Percentiles rank a stretch among this genome's conserved stretches.
phyloP scores from a whole-genome alignment of 2,329 filamentous ascomycete genomes.

The Furcasterigmium furcatum region DNA sequence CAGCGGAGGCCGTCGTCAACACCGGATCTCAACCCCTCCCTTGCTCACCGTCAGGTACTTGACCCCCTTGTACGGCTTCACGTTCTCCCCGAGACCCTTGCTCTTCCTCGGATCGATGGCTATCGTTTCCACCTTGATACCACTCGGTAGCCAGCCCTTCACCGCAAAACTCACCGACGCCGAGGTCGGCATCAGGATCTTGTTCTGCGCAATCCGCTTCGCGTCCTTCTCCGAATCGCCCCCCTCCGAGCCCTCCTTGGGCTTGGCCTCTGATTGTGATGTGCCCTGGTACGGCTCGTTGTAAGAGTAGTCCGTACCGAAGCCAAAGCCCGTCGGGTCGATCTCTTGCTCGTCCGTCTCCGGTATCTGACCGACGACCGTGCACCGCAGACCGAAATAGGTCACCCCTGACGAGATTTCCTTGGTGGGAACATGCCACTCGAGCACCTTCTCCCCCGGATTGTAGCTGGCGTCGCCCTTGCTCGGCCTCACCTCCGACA shows the following conservation, averaged over 20 bases:
- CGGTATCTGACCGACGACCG: conserved; percentile 64
- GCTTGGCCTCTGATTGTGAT: conserved; percentile 25
- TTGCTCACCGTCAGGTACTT: conserved; percentile 86
- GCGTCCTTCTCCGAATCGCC: conserved; percentile 44
- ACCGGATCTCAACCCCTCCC: conserved; percentile 61
- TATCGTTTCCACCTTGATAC: conserved; percentile 66
- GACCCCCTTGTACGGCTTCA: conserved; percentile 96
- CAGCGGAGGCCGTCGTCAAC: conserved; percentile 26
- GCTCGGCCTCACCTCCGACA: conserved; percentile 77
- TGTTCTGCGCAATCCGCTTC: conserved; percentile 63
- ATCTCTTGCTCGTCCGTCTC: conserved; percentile 46
- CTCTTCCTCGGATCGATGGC: conserved; percentile 74
- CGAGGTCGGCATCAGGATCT: conserved; percentile 76
- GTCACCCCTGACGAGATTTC: conserved; percentile 66
- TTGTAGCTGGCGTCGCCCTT: conserved; percentile 82
- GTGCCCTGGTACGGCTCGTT: conserved; percentile 54
- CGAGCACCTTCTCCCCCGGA: conserved; percentile 66
- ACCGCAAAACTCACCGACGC: conserved; percentile 70
- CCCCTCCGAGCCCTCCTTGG: conserved; percentile 23
- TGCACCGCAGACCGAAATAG: conserved; percentile 74
- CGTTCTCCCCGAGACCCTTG: conserved; percentile 77
- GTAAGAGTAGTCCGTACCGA: conserved; percentile 48
- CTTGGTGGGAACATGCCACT: conserved; percentile 81
- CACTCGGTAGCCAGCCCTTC: conserved; percentile 67
- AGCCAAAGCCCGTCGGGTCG: conserved; percentile 50